phyloP scores from a whole-genome alignment of 768 basidiomycete species.

The Psilocybe sp. region DNA sequence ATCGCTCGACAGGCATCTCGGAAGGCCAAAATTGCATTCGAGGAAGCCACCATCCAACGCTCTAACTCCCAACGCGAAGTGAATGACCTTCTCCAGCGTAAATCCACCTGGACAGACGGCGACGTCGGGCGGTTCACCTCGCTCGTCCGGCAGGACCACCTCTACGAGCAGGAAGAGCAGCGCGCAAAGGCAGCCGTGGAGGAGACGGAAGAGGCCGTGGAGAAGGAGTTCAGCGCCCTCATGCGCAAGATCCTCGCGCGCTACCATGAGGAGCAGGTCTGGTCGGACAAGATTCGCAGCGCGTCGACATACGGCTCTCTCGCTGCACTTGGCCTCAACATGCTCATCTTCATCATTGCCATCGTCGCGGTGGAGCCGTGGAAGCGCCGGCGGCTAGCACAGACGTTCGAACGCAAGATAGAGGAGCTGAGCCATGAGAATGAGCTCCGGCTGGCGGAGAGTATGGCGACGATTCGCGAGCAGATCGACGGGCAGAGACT shows the following conservation, averaged over 20 bases:
- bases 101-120: conserved; percentile 85
- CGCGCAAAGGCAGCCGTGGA: conserved; percentile 65
- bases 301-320: conserved; percentile 92
- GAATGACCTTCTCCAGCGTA: conserved; percentile 92
- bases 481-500: conserved; percentile 47
- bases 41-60: conserved; percentile 74
- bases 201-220: conserved; percentile 75
- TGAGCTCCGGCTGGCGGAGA: conserved; percentile 42
- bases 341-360: conserved; percentile 87
- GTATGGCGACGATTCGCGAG: conserved; percentile 44
- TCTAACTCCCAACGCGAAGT: conserved; percentile 91
- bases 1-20: conserved; percentile 64
- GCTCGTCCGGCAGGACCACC: conserved; percentile 88
- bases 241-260: conserved; percentile 87
- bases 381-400: conserved; percentile 84
- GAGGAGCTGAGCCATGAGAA: conserved; percentile 60
- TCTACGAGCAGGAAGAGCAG: conserved; percentile 76
- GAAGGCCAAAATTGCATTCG: conserved; percentile 72
- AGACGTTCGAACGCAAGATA: conserved; percentile 87
- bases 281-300: conserved; percentile 98
- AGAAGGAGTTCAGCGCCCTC: conserved; percentile 82
- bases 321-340: conserved; percentile 81
- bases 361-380: conserved; percentile 94
- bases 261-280: conserved; percentile 98
- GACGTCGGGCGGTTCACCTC: conserved; percentile 88